These are phyloP conservation scores for Trichosporon ovoides DNA, from an alignment of 1,284 basidiomycete species.

Conservation along the genomic window DNA sequence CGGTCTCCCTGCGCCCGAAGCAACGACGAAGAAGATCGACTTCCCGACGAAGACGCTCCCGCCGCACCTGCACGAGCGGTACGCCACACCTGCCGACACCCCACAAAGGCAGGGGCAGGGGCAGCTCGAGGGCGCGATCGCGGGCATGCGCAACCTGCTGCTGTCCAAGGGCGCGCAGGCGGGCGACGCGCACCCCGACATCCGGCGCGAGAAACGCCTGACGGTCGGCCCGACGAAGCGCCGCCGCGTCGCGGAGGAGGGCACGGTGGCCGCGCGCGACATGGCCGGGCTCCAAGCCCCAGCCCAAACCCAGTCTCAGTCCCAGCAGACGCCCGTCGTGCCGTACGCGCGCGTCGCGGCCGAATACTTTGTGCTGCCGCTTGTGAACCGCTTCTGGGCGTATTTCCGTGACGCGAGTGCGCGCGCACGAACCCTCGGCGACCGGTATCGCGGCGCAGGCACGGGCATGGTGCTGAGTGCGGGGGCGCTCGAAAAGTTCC, in stretches of 20 bases:
- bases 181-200: constrained; percentile 54
- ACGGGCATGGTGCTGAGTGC: constrained; percentile 74
- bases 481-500: constrained; percentile 64
- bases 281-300: constrained; percentile 3
- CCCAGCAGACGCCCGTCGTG: constrained; percentile 27
- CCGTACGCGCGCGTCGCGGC: constrained; percentile 70
- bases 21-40: constrained; percentile 34
- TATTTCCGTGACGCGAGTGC: constrained; percentile 74
- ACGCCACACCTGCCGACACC: constrained; percentile 50
- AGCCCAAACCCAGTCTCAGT: background rate
- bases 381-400: constrained; percentile 86
- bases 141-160: constrained; percentile 32
- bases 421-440: constrained; percentile 54
- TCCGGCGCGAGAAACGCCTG: constrained; percentile 69
- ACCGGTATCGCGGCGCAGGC: constrained; percentile 64
- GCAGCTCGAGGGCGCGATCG: constrained; percentile 37
- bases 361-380: constrained; percentile 77
- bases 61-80: constrained; percentile 62
- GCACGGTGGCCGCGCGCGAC: constrained; percentile 13
- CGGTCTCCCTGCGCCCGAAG: constrained; percentile 56
- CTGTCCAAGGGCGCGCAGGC: constrained; percentile 37
- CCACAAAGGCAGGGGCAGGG: constrained; percentile 11
- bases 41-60: constrained; percentile 79
- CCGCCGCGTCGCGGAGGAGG: constrained; percentile 29
- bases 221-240: constrained; percentile 54